Percentiles rank a stretch among this genome's conserved stretches.
These are phyloP conservation scores for Aspergillus sp. DNA, from an alignment of 2,329 filamentous ascomycete species.

Conservation along the genomic window DNA sequence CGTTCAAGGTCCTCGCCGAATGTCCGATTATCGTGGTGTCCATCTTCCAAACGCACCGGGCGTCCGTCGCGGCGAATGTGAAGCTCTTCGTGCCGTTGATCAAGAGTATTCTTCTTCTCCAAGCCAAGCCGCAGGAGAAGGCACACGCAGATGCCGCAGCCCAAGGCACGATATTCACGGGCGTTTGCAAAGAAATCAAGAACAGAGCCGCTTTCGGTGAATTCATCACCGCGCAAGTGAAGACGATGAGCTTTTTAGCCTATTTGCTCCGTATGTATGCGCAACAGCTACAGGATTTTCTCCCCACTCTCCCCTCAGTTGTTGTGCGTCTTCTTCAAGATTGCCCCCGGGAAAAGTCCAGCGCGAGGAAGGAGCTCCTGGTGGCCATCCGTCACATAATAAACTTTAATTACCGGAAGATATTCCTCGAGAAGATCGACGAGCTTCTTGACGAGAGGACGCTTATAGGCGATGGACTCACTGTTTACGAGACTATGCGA, in stretches of 20 bases:
- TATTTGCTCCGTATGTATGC: conserved; percentile 89
- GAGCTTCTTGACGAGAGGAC: conserved; percentile 92
- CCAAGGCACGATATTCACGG: conserved; percentile 81
- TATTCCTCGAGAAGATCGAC: conserved; percentile 92
- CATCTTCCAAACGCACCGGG: conserved; percentile 90
- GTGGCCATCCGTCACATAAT: conserved; percentile 98
- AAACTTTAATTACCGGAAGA: conserved; percentile 96
- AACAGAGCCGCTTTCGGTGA: conserved; percentile 94
- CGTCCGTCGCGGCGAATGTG: conserved; percentile 78
- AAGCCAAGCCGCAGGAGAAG: conserved; percentile 90
- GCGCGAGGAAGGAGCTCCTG: conserved; percentile 88
- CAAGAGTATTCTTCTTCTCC: conserved; percentile 81
- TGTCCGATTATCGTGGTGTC: conserved; percentile 99
- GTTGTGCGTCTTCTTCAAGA: conserved; percentile 90
- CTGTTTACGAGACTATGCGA: conserved; percentile 94
- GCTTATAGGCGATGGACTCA: conserved; percentile 91
- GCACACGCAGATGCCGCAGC: conserved; percentile 83
- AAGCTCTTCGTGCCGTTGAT: conserved; percentile 91
- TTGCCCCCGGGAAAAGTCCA: conserved; percentile 91
- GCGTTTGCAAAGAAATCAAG: conserved; percentile 89
- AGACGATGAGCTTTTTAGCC: conserved; percentile 98
- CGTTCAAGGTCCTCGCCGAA: conserved; percentile 96
- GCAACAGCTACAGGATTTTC: conserved; percentile 82
- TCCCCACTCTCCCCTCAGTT: conserved; percentile 81
- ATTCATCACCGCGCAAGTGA: conserved; percentile 96